phyloP scores from a whole-genome alignment of 441 rosid genomes.

The Daphne laureola region DNA sequence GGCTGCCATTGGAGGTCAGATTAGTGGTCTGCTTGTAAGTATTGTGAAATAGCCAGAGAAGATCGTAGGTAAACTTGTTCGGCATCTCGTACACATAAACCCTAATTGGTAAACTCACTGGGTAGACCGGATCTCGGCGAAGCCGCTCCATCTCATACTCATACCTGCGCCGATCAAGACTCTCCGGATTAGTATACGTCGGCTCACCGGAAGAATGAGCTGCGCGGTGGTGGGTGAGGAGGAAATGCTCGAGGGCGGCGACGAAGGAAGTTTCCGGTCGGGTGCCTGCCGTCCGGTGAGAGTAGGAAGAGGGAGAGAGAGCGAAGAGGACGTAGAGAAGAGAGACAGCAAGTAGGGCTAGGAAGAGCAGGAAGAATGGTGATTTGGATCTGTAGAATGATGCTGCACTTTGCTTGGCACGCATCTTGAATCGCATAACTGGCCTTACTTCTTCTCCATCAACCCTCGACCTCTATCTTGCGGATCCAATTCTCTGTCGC shows the following conservation, averaged over 20 bases:
- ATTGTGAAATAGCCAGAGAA: slow-evolving; percentile 64
- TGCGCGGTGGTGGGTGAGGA: slow-evolving; percentile 29
- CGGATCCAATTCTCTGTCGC: too few relatives aligned
- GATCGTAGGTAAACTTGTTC: slow-evolving; percentile 68
- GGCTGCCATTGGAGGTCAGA: slow-evolving; percentile 94
- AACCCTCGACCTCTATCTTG: too few relatives aligned
- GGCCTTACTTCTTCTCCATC: too few relatives aligned
- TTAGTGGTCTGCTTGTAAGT: slow-evolving; percentile 66
- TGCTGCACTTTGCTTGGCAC: slow-evolving; percentile 9
- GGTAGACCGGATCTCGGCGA: slow-evolving; percentile 37
- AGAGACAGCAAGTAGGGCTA: slow-evolving; percentile 28
- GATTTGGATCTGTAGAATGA: slow-evolving; percentile 32
- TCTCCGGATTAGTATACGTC: slow-evolving; percentile 18
- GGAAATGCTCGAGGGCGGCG: slow-evolving; percentile 55
- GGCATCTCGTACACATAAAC: slow-evolving; percentile 96
- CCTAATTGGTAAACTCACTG: slow-evolving; percentile 48
- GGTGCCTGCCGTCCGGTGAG: slow-evolving; percentile 4
- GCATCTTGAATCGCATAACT: neutral
- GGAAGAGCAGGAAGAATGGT: slow-evolving; percentile 28
- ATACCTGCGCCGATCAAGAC: slow-evolving; percentile 38
- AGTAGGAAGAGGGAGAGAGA: slow-evolving; percentile 18
- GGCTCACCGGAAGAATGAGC: slow-evolving; percentile 35
- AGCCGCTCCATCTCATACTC: slow-evolving; percentile 38
- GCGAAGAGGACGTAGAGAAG: slow-evolving; percentile 25
- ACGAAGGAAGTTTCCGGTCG: slow-evolving; percentile 60